Evolutionary conservation across 257 asterid species (phyloP).

Genomic region (Solanum pinnatisectum): DNA sequence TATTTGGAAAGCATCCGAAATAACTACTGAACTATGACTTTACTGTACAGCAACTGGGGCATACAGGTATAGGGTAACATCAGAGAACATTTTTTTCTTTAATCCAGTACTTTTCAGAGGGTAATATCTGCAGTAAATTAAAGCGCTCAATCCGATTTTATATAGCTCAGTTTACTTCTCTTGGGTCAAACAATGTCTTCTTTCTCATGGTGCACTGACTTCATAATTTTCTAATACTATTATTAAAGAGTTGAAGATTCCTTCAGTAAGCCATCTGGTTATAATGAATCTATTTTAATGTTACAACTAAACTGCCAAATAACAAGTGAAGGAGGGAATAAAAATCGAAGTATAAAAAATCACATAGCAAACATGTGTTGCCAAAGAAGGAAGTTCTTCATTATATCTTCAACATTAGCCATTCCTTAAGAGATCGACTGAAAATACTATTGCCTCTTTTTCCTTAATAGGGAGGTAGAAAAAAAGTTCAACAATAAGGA

Average conservation of each 20-base stretch:
- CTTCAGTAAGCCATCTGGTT: neutral
- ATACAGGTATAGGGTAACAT: neutral
- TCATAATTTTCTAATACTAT: neutral
- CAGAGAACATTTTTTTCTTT: neutral
- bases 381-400: neutral
- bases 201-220: neutral
- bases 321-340: neutral
- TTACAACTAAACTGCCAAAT: neutral
- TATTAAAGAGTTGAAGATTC: neutral
- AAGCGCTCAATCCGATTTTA: neutral
- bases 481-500: neutral
- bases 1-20: neutral
- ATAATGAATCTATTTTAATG: neutral
- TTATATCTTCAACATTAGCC: neutral
- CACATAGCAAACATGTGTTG: neutral
- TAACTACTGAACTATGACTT: neutral
- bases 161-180: neutral
- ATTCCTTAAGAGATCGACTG: neutral
- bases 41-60: neutral
- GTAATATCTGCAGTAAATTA: neutral
- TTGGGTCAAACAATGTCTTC: neutral
- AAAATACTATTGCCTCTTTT: neutral
- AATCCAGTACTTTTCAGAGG: neutral
- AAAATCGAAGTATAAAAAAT: neutral
- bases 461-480: neutral